phyloP scores from a whole-genome alignment of 1,139 yeast genomes.

The Taphrina deformans region DNA sequence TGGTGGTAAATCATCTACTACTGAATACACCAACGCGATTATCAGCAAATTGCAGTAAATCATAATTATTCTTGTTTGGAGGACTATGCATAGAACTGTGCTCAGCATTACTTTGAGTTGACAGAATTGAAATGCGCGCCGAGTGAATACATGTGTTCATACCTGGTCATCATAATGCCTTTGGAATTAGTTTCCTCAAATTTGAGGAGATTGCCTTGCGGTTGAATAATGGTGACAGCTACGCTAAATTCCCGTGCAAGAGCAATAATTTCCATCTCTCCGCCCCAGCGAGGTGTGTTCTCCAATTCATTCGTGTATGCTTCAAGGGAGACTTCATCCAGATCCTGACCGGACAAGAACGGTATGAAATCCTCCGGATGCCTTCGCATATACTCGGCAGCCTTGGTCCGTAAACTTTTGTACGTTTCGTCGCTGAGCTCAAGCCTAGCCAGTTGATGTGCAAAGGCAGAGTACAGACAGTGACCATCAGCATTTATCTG shows the following conservation, averaged over 20 bases:
- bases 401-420: slow-evolving; percentile 59
- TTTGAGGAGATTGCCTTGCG: slow-evolving; percentile 64
- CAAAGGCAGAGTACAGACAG: slow-evolving; percentile 81
- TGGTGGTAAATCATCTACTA: slow-evolving; percentile 87
- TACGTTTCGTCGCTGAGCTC: slow-evolving; percentile 52
- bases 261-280: slow-evolving; percentile 87
- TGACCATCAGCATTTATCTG: slow-evolving; percentile 85
- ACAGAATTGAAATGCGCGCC: slow-evolving; percentile 93
- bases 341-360: slow-evolving; percentile 71
- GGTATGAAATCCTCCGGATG: slow-evolving; percentile 75
- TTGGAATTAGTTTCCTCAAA: slow-evolving; percentile 55
- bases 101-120: slow-evolving; percentile 44
- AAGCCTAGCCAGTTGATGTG: slow-evolving; percentile 67
- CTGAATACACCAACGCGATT: slow-evolving; percentile 81
- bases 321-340: slow-evolving; percentile 57
- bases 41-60: slow-evolving; percentile 46
- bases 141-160: slow-evolving; percentile 79
- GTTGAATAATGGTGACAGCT: slow-evolving; percentile 72
- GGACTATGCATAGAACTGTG: background rate
- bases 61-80: background rate
- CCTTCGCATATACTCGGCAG: slow-evolving; percentile 64
- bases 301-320: slow-evolving; percentile 70
- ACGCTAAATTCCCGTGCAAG: slow-evolving; percentile 65
- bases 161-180: slow-evolving; percentile 67
- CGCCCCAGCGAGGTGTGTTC: slow-evolving; percentile 90